phyloP scores from a whole-genome alignment of 495 filamentous ascomycete genomes.

The Lindgomyces ingoldianus region DNA sequence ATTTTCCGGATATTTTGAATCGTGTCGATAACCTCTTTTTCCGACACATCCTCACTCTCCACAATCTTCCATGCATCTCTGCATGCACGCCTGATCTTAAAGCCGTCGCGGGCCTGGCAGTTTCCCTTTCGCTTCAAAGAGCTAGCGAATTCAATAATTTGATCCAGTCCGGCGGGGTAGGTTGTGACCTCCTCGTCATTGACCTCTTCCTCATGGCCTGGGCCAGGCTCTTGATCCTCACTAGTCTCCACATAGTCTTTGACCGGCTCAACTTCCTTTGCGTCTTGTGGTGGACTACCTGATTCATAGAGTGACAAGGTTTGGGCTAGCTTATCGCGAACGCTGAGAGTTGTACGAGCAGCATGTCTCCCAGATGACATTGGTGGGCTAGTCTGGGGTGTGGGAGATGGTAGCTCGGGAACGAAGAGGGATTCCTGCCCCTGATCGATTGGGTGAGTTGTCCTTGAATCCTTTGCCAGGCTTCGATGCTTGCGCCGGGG shows the following conservation, averaged over 20 bases:
- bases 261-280: too few relatives aligned
- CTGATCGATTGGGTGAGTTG: neutral
- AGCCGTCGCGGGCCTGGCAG: neutral
- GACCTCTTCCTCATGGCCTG: too few relatives aligned
- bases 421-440: neutral
- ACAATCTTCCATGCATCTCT: neutral
- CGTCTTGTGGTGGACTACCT: too few relatives aligned
- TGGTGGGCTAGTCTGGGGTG: too few relatives aligned
- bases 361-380: too few relatives aligned
- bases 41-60: neutral
- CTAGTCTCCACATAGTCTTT: too few relatives aligned
- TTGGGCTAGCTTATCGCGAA: too few relatives aligned
- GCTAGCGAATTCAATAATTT: neutral
- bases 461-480: neutral
- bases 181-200: too few relatives aligned
- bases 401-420: neutral
- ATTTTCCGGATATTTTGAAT: neutral
- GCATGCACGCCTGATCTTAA: neutral
- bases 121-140: neutral
- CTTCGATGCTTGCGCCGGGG: neutral
- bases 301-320: too few relatives aligned
- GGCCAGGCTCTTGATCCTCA: too few relatives aligned
- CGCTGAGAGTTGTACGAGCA: too few relatives aligned
- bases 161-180: too few relatives aligned
- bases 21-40: neutral